Base-by-base conservation (phyloP, 2,329 filamentous ascomycete species). In the Ophiostoma ips region DNA sequence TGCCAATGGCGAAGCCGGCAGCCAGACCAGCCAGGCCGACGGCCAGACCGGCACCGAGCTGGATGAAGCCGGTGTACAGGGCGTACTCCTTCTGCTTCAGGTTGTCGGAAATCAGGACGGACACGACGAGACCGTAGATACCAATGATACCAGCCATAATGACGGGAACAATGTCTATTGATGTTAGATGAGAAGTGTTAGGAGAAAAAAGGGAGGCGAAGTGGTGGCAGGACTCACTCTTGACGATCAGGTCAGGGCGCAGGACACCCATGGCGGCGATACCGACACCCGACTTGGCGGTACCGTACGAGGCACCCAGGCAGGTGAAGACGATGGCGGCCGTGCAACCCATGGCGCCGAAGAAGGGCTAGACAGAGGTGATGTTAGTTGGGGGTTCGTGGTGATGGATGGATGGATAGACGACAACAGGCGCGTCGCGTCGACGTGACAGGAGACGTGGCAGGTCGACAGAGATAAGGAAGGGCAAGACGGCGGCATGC, bases 61-160 rank as follows among this genome's bases (percentile, higher is more conserved):
- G 86, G 62, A 90, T 86, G 72, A 90, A 89, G 54, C 83, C 82
- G 51, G 84, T 87, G 71, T 83, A 90, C 55, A 92, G 76, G 54
- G 85, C 58, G 52, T 66, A 75, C 55, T 84, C 70, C 57, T 78
- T 65, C 69, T 90, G 84, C 60, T 73, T 75, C 57, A 92, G 73
- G 61, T 79, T 81, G 66, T 87, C 84, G 63, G 86, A 88, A 64
- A 92, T 87, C 63, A 92, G 71, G 66, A 92, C 86, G 16, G 86
- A 89, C 55, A 90, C 85, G 70, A 92, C 86, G 58, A 92, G 78
- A 62, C 86, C 86, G 73, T 92, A 98, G 70, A 98, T 96, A 84
- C 87, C 92, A 72, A 98, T 96, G 71, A 98, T 98, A 96, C 92
- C 92, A 77, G 92, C 92, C 92, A 98, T 98, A 82, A 98, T 95